Conservation (phyloP, 2,329 filamentous ascomycete species). For the Talaromyces piceae region DNA sequence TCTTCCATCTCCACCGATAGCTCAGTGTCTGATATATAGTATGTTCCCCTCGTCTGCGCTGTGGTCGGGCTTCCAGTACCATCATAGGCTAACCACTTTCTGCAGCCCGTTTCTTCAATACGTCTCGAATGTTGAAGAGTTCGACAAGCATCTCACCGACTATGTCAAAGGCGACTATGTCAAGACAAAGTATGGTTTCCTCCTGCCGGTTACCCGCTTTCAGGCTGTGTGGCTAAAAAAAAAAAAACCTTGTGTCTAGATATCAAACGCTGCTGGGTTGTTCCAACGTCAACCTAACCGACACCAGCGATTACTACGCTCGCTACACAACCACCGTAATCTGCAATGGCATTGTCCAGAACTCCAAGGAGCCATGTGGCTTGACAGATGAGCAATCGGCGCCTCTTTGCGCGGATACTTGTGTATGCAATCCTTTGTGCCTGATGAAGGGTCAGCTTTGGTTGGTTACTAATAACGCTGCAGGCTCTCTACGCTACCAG, state of each 20-base stretch:
- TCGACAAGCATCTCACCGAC: slow-evolving; percentile 64
- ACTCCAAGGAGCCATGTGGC: slow-evolving; percentile 64
- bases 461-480: slow-evolving; percentile 14
- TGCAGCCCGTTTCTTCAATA: slow-evolving; percentile 76
- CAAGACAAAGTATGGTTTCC: slow-evolving; percentile 59
- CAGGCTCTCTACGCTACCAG: slow-evolving; percentile 78
- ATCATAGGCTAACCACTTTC: slow-evolving; percentile 5
- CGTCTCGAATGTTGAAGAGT: slow-evolving; percentile 67
- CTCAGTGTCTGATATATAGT: slow-evolving; percentile 57
- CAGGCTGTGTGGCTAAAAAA: slow-evolving; percentile 19
- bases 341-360: slow-evolving; percentile 91
- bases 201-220: background rate
- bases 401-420: slow-evolving; percentile 83
- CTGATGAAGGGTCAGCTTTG: background rate
- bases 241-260: slow-evolving; percentile 50
- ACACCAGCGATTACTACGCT: slow-evolving; percentile 78
- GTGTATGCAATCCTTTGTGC: slow-evolving; percentile 52
- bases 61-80: slow-evolving; percentile 18
- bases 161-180: slow-evolving; percentile 73
- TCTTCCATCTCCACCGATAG: slow-evolving; percentile 63
- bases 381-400: slow-evolving; percentile 57
- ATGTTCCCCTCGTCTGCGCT: slow-evolving; percentile 29
- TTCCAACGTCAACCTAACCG: slow-evolving; percentile 63
- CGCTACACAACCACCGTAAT: slow-evolving; percentile 87
- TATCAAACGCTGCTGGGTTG: slow-evolving; percentile 79